phyloP scores from a whole-genome alignment of 306 rosid genomes.

The Hippophae gyantsensis region DNA sequence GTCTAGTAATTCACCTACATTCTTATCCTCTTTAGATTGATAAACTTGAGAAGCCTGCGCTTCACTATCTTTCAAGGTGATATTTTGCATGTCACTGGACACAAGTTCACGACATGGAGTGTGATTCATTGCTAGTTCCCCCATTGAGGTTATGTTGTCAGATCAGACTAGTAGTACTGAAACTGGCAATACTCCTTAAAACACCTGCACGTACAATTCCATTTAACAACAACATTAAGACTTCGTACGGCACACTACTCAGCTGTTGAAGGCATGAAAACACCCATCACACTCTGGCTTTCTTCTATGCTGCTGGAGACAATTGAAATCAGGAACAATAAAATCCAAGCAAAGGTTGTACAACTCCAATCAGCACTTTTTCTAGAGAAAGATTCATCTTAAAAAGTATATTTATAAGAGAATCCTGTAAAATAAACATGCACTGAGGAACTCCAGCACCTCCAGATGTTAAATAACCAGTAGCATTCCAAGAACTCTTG shows the following conservation, averaged over 20 bases:
- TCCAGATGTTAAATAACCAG: slow-evolving; percentile 46
- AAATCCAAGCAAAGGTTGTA: slow-evolving; percentile 47
- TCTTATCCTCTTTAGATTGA: slow-evolving; percentile 23
- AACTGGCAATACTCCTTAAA: slow-evolving; percentile 11
- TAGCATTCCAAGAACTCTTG: slow-evolving; percentile 53
- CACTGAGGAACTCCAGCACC: slow-evolving; percentile 52
- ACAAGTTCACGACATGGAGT: slow-evolving; percentile 37
- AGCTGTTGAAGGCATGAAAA: slow-evolving; percentile 63
- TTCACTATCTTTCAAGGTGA: slow-evolving; percentile 19
- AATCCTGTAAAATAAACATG: slow-evolving; percentile 45
- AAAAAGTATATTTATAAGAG: slow-evolving; percentile 44
- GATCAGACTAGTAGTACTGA: slow-evolving; percentile 7
- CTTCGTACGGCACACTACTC: slow-evolving; percentile 46
- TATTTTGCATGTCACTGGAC: slow-evolving; percentile 28
- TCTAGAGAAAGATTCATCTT: slow-evolving; percentile 54
- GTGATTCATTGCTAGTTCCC: slow-evolving; percentile 42
- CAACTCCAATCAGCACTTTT: slow-evolving; percentile 73
- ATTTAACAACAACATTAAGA: slow-evolving; percentile 44
- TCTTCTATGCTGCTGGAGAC: slow-evolving; percentile 69
- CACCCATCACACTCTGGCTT: slow-evolving; percentile 46
- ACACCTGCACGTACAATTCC: slow-evolving; percentile 62
- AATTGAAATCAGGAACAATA: slow-evolving; percentile 69
- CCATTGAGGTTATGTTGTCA: slow-evolving; percentile 32
- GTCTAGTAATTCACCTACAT: slow-evolving; percentile 22
- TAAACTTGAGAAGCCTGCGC: slow-evolving; percentile 14